Percentiles rank a stretch among this genome's conserved stretches.
phyloP scores from a whole-genome alignment of 106 monocot species.

The Phalaenopsis equestris region DNA sequence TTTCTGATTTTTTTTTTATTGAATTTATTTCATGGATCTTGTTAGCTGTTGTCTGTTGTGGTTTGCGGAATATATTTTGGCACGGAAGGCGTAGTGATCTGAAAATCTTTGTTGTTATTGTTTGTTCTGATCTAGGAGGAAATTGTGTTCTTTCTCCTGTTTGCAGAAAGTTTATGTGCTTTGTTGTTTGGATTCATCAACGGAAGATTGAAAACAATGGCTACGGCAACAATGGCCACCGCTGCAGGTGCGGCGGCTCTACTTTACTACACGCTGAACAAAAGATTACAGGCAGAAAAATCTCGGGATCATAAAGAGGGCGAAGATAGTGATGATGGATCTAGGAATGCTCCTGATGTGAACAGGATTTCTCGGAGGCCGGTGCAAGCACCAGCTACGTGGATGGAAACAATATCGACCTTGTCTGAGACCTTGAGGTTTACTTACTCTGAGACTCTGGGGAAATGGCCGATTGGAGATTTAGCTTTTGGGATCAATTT shows the following conservation, averaged over 20 bases:
- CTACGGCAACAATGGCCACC: slow-evolving; percentile 20
- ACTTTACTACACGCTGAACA: slow-evolving; percentile 22
- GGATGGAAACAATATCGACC: slow-evolving; percentile 91
- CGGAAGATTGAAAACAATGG: slow-evolving; percentile 6
- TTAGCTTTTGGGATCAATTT: slow-evolving; percentile 92
- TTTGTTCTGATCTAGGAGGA: neutral
- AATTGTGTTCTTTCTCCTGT: neutral
- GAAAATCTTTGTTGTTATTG: neutral
- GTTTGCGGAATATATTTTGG: neutral
- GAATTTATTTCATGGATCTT: neutral
- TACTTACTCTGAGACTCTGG: slow-evolving; percentile 92
- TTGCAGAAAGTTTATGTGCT: neutral
- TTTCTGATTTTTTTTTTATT: neutral
- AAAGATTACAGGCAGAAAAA: slow-evolving; percentile 9
- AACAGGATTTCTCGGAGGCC: slow-evolving; percentile 25
- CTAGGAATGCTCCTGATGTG: slow-evolving; percentile 1
- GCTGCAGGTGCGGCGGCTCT: slow-evolving; percentile 22
- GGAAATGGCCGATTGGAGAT: slow-evolving; percentile 97
- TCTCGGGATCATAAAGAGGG: slow-evolving; percentile 9
- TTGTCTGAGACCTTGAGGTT: slow-evolving; percentile 94
- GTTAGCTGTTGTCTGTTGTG: neutral
- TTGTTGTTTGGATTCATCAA: neutral
- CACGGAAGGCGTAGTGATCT: neutral
- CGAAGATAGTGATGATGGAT: slow-evolving; percentile 4
- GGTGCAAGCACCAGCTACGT: slow-evolving; percentile 71